Evolutionary conservation across 495 filamentous ascomycete genomes (phyloP).

Genomic region (Xylaria acuta): DNA sequence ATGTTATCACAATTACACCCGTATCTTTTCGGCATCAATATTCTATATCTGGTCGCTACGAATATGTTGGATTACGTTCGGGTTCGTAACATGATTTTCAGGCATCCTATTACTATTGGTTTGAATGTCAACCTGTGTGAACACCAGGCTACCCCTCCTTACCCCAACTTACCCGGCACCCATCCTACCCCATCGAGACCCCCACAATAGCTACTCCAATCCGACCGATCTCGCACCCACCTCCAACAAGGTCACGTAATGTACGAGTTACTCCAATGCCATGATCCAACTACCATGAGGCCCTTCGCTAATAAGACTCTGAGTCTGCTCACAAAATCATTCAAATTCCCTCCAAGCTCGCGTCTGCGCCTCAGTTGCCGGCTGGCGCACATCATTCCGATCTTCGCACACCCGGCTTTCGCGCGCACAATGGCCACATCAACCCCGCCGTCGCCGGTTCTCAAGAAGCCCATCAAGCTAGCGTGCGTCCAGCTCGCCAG

Average conservation of each 20-base stretch:
- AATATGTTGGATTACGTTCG: neutral
- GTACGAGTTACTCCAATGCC: neutral
- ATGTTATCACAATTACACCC: neutral
- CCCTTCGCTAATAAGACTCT: slow-evolving; percentile 23
- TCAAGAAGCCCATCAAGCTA: slow-evolving; percentile 79
- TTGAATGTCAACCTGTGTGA: neutral
- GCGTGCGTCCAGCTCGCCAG: slow-evolving; percentile 83
- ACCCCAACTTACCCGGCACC: slow-evolving; percentile 16
- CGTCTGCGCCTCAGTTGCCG: slow-evolving; percentile 9
- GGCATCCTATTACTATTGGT: no score
- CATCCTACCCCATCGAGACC: neutral
- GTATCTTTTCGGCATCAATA: neutral
- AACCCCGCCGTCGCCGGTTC: slow-evolving; percentile 58
- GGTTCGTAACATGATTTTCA: neutral
- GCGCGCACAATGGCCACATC: slow-evolving; percentile 57
- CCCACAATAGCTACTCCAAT: slow-evolving; percentile 17
- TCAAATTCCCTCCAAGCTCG: neutral
- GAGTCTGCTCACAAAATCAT: slow-evolving; percentile 23
- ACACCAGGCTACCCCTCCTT: neutral
- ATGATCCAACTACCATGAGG: slow-evolving; percentile 35
- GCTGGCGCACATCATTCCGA: slow-evolving; percentile 14
- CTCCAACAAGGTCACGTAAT: neutral
- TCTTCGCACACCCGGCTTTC: slow-evolving; percentile 9
- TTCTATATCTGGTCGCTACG: neutral
- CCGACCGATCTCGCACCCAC: slow-evolving; percentile 10